phyloP scores from a whole-genome alignment of 371 early-diverging fungal species.

The Chytridium lagenaria region DNA sequence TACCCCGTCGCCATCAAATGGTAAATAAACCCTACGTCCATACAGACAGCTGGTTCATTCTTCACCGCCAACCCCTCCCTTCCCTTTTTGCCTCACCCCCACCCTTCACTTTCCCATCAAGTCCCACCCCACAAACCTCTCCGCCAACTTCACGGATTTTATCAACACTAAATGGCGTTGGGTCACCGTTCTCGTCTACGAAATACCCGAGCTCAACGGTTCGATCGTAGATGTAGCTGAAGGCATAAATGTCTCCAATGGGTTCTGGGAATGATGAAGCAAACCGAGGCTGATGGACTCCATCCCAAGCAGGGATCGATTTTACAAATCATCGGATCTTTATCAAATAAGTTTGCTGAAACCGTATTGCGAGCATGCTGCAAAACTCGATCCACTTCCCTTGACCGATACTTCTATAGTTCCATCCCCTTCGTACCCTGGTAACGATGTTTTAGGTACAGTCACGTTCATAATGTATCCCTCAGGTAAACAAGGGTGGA shows the following conservation, averaged over 20 bases:
- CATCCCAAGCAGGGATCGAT: constrained; percentile 81
- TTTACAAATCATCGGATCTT: constrained; percentile 45
- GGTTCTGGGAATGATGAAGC: constrained; percentile 64
- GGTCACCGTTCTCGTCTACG: constrained; percentile 30
- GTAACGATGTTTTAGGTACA: constrained; percentile 11
- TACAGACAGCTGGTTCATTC: constrained; percentile 76
- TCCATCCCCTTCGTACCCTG: neutral
- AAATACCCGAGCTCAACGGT: constrained; percentile 46
- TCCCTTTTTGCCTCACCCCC: constrained; percentile 4
- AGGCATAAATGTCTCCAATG: constrained; percentile 82
- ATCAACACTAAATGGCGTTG: constrained; percentile 37
- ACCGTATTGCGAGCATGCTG: constrained; percentile 45
- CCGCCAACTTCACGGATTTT: constrained; percentile 40
- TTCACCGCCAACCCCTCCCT: constrained; percentile 13
- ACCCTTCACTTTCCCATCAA: constrained; percentile 9
- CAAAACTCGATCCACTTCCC: constrained; percentile 43
- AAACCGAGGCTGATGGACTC: constrained; percentile 89
- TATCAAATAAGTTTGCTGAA: constrained; percentile 41
- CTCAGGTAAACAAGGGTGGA: constrained; percentile 5
- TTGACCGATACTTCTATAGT: constrained; percentile 1
- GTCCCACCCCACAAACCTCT: constrained; percentile 37
- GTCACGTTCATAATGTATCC: constrained; percentile 10
- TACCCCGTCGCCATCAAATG: constrained; percentile 82
- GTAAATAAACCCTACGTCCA: constrained; percentile 87
- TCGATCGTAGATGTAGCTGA: constrained; percentile 95